Conservation (phyloP, 805 yeast species). For the Torulaspora franciscae region DNA sequence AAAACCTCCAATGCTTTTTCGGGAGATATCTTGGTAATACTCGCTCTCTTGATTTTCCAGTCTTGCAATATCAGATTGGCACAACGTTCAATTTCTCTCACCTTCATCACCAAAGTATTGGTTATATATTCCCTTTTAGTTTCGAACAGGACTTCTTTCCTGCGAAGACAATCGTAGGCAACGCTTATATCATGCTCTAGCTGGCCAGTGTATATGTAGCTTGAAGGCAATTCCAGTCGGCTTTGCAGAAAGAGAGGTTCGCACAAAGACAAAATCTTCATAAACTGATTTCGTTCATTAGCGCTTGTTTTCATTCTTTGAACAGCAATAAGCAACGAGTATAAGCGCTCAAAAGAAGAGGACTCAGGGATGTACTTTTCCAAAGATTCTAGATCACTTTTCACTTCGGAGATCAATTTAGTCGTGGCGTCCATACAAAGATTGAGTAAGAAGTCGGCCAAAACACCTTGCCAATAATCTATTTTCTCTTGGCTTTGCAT, state of each 20-base stretch:
- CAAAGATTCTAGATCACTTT: constrained; percentile 33
- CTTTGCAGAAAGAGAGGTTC: constrained; percentile 29
- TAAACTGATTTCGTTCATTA: constrained; percentile 21
- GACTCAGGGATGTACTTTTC: constrained; percentile 38
- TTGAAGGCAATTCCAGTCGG: constrained; percentile 45
- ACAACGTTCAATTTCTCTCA: constrained; percentile 35
- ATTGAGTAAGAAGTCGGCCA: constrained; percentile 38
- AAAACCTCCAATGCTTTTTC: constrained; percentile 41
- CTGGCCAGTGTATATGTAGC: constrained; percentile 63
- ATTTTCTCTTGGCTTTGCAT: constrained; percentile 25
- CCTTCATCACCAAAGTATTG: constrained; percentile 41
- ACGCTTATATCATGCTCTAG: constrained; percentile 46
- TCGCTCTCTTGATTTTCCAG: constrained; percentile 50
- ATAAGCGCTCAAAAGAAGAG: constrained; percentile 38
- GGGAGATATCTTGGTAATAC: constrained; percentile 36
- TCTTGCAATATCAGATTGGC: constrained; percentile 33
- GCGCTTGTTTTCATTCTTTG: constrained; percentile 30
- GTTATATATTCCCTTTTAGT: constrained; percentile 41
- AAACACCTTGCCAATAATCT: constrained; percentile 55
- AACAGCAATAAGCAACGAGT: constrained; percentile 39
- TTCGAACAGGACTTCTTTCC: constrained; percentile 38
- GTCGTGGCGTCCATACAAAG: constrained; percentile 34
- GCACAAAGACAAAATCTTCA: constrained; percentile 31
- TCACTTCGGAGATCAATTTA: constrained; percentile 34
- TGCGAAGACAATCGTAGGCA: constrained; percentile 37